Evolutionary conservation across 352 stramenopile species (phyloP).

Genomic region (Globisporangium cederbergense): DNA sequence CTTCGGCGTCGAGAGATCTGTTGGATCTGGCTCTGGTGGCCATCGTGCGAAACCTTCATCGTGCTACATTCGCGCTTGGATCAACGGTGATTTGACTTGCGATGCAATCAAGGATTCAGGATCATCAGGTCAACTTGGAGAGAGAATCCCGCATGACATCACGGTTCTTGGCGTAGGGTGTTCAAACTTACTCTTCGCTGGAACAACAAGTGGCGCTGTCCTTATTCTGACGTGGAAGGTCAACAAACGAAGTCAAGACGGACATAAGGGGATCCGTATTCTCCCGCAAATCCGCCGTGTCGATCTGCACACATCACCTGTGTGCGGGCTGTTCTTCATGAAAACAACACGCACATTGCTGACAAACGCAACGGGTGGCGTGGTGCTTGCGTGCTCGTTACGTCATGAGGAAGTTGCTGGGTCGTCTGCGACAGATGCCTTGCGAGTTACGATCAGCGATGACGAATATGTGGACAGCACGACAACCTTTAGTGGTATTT

Average conservation of each 20-base stretch:
- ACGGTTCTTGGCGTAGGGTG: conserved; percentile 42
- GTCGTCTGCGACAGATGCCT: conserved; percentile 7
- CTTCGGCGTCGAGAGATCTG: conserved; percentile 40
- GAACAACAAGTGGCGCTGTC: conserved; percentile 38
- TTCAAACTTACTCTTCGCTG: conserved; percentile 40
- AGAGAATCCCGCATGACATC: conserved; percentile 31
- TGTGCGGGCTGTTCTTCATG: conserved; percentile 42
- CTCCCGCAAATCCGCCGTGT: conserved; percentile 27
- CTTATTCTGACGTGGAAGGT: conserved; percentile 50
- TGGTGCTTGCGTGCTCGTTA: conserved; percentile 39
- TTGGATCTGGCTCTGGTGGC: not conserved
- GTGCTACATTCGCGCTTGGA: conserved; percentile 42
- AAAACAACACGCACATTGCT: conserved; percentile 27
- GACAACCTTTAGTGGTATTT: conserved; percentile 29
- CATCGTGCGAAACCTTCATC: conserved; percentile 3
- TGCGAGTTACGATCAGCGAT: conserved; percentile 6
- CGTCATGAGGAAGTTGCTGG: conserved; percentile 3
- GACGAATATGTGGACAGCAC: conserved; percentile 14
- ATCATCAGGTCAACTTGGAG: conserved; percentile 5
- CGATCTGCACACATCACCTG: conserved; percentile 46
- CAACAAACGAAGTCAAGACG: conserved; percentile 21
- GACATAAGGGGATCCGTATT: conserved; percentile 25
- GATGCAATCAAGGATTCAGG: conserved; percentile 29
- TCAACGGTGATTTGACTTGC: conserved; percentile 45
- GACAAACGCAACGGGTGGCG: conserved; percentile 36